Evolutionary conservation across 2,329 filamentous ascomycete species (phyloP).

Genomic region (Chalaropsis thielavioides): DNA sequence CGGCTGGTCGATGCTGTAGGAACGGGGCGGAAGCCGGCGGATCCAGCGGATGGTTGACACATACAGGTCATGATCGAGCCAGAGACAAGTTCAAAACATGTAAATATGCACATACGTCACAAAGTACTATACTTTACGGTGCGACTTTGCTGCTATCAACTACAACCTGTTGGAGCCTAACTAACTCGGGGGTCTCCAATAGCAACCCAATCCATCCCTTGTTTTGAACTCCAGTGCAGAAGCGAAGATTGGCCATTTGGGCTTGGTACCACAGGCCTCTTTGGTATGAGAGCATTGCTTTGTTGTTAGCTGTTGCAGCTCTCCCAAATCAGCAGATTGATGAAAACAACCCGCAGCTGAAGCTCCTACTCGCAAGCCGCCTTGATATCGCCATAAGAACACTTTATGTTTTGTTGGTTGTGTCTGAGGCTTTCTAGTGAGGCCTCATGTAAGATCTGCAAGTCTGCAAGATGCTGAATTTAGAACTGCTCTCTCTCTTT

Average conservation of each 20-base stretch:
- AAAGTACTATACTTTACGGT: background rate
- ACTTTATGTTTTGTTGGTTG: background rate
- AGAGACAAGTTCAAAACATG: background rate
- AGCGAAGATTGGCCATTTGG: no score
- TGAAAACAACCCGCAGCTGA: background rate
- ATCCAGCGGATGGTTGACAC: background rate
- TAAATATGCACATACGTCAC: background rate
- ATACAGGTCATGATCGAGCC: background rate
- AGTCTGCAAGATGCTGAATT: background rate
- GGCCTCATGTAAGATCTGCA: background rate
- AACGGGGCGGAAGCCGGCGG: background rate
- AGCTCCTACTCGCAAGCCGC: background rate
- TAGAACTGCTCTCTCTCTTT: background rate
- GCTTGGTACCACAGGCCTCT: no score
- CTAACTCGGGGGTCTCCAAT: no score
- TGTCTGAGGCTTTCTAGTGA: background rate
- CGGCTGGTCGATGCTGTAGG: background rate
- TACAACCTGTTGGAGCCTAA: no score
- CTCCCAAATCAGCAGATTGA: no score
- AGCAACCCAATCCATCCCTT: no score
- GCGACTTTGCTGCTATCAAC: no score
- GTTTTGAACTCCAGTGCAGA: no score
- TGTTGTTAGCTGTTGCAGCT: no score
- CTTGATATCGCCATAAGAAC: background rate
- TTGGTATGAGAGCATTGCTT: no score